phyloP scores from a whole-genome alignment of 768 basidiomycete species.

The Russula dissimulans region DNA sequence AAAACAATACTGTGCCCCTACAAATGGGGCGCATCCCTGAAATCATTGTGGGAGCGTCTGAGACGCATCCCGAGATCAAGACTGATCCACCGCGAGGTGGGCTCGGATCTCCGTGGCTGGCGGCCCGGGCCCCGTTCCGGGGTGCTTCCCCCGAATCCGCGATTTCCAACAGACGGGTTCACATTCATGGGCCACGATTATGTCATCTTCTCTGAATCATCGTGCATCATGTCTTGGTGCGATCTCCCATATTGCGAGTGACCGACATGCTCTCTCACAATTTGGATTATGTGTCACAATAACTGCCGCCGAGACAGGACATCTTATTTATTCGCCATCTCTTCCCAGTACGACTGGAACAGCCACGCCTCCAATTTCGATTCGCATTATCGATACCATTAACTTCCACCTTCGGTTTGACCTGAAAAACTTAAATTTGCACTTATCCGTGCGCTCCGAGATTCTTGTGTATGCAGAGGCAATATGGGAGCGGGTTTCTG shows the following conservation, averaged over 20 bases:
- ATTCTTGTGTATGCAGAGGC: constrained; percentile 62
- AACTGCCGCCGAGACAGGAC: not conserved
- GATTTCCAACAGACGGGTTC: too few relatives aligned
- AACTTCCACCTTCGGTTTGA: constrained; percentile 40
- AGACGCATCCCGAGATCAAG: too few relatives aligned
- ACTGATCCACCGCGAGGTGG: too few relatives aligned
- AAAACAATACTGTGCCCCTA: too few relatives aligned
- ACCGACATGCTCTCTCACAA: not conserved
- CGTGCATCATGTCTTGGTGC: too few relatives aligned
- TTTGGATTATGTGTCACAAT: not conserved
- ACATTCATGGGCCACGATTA: too few relatives aligned
- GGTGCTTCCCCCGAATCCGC: too few relatives aligned
- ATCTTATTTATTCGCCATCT: not conserved
- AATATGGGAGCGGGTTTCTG: constrained; percentile 71
- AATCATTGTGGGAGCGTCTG: too few relatives aligned
- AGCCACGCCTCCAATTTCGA: not conserved
- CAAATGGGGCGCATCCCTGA: too few relatives aligned
- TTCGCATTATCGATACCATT: not conserved
- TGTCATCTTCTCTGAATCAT: too few relatives aligned
- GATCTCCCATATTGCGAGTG: not conserved
- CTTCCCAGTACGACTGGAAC: not conserved
- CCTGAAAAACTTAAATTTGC: constrained; percentile 48
- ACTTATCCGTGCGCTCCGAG: constrained; percentile 53
- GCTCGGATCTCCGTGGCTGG: too few relatives aligned
- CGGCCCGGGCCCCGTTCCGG: too few relatives aligned